Evolutionary conservation across 108 stramenopile species (phyloP), one percentile per base, ranked within the genome.

Genomic region (Poteriospumella lacustris): DNA sequence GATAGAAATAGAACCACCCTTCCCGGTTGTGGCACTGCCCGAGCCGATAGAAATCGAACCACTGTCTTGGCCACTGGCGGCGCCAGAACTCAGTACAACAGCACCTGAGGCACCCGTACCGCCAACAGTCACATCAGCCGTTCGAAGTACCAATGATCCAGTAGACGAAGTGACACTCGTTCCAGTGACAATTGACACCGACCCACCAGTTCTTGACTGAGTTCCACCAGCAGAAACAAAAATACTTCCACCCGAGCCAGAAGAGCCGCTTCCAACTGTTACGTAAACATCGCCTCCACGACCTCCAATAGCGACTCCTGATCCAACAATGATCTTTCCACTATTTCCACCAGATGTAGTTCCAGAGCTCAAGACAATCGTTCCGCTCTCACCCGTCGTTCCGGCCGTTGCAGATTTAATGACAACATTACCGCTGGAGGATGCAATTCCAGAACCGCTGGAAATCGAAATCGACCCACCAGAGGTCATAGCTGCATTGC

Each of bases 381-480:
- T 24, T 56, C 52, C 52, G 24, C 52, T 56, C 19, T 56, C 24
- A 24, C 52, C 52, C n/a, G 52, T 56, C n/a, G 52, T 56, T 56
- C 52, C 52, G 24, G 52, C 52, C 19, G 19, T 56, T 24, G 52
- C 52, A 56, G 52, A 24, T 24, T 24, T 56, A 56, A 56, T 56
- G 52, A 24, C n/a, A 19, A 56, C 19, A 19, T 19, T 24, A 19
- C 52, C 52, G 24, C 52, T 56, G 24, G 52, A 56, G 24, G 52
- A 19, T 24, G 52, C 52, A 24, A 24, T 24, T 24, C 52, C 52
- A 56, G 19, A 56, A 56, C 52, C 52, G 33, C 39, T 56, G 19
- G 52, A 56, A n/a, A n/a, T n/a, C 31, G 52, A 26, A 0, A 81
- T 58, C 24, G 56, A 70, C 0, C 80, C 80, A 9, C 80, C 80